phyloP scores from a whole-genome alignment of 768 basidiomycete species.

The Calocera cornea region DNA sequence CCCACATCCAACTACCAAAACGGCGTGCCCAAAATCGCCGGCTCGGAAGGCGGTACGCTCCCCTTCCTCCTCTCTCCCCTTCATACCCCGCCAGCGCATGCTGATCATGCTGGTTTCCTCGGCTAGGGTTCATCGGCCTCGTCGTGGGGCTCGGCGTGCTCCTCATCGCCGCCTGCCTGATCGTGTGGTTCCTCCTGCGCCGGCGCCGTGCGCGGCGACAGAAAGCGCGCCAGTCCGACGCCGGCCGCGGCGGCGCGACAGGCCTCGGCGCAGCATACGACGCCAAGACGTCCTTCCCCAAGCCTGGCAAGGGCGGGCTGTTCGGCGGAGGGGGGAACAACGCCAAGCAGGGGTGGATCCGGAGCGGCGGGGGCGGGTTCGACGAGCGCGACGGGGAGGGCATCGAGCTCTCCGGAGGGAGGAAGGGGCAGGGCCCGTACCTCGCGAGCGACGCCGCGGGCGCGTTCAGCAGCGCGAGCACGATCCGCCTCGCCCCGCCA shows the following conservation, averaged over 20 bases:
- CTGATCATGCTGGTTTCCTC: too few species aligned
- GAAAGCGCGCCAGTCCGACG: constrained; percentile 20
- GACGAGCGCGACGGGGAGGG: background rate
- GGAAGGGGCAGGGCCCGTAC: constrained; percentile 1
- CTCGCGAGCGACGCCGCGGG: background rate
- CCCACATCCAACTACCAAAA: background rate
- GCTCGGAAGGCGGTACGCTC: constrained; percentile 37
- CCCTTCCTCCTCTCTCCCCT: background rate
- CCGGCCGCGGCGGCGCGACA: constrained; percentile 13
- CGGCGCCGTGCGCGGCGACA: constrained; percentile 30
- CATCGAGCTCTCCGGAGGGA: background rate
- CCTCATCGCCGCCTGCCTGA: constrained; percentile 39
- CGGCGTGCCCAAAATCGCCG: constrained; percentile 36
- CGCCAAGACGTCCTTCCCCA: background rate
- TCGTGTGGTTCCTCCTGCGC: constrained; percentile 44
- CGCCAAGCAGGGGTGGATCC: background rate
- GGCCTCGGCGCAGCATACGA: constrained; percentile 13
- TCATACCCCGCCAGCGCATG: too few species aligned
- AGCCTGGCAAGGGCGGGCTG: background rate
- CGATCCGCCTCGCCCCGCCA: background rate
- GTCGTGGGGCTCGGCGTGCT: constrained; percentile 42
- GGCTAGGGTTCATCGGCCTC: constrained; percentile 45
- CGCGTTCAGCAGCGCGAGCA: background rate
- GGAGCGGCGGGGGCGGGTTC: background rate
- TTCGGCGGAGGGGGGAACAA: background rate